Evolutionary conservation across 257 asterid genomes (phyloP).

Genomic region (Apocynum venetum): DNA sequence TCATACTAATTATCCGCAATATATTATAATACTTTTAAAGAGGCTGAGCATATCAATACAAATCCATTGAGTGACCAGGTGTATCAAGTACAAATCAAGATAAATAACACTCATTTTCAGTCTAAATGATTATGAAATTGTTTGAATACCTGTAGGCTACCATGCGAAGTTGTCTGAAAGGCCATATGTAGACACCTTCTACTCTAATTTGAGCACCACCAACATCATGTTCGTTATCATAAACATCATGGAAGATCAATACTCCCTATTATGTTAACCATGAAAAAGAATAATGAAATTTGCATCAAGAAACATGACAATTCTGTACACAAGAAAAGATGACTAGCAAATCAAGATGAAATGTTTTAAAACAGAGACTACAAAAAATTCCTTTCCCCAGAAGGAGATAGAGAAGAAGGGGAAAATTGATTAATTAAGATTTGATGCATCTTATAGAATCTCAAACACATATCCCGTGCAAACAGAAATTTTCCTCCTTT

Average conservation of each 20-base stretch:
- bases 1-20: not conserved
- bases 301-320: constrained; percentile 21
- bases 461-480: not conserved
- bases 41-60: not conserved
- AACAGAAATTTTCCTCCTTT: not conserved
- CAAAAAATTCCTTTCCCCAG: not conserved
- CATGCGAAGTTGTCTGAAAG: constrained; percentile 97
- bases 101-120: not conserved
- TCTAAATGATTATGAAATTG: not conserved
- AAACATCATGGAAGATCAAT: constrained; percentile 85
- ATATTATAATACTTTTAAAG: not conserved
- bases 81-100: not conserved
- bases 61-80: too few relatives aligned
- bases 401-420: not conserved
- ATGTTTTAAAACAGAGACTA: constrained; percentile 1
- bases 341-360: not conserved
- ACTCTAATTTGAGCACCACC: constrained; percentile 82
- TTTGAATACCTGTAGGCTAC: constrained; percentile 72
- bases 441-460: not conserved
- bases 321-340: constrained; percentile 8
- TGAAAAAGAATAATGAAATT: constrained; percentile 7
- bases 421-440: not conserved
- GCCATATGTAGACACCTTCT: constrained; percentile 99
- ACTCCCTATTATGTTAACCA: constrained; percentile 53
- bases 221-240: constrained; percentile 69